phyloP scores from a whole-genome alignment of 129 eudicot genomes.

The Ambrosia trifida region DNA sequence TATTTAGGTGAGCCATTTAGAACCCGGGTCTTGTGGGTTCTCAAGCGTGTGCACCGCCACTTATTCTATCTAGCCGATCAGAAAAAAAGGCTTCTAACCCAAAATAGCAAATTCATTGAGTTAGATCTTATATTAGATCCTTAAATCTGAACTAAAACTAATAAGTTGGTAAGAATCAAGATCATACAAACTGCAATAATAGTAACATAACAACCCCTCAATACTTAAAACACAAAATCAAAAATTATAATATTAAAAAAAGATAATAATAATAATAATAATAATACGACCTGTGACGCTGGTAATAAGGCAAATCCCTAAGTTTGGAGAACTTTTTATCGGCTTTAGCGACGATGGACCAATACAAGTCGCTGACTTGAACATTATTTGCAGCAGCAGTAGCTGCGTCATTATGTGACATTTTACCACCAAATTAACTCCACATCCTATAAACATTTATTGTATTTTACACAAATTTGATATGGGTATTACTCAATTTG shows the following conservation, averaged over 20 bases:
- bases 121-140: constrained; percentile 7
- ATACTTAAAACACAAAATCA: background rate
- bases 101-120: background rate
- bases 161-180: background rate
- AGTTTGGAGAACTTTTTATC: constrained; percentile 79
- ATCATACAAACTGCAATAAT: background rate
- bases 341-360: constrained; percentile 72
- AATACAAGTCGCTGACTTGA: constrained; percentile 57
- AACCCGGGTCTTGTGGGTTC: too few species aligned
- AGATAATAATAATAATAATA: background rate
- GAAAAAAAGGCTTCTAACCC: too few species aligned
- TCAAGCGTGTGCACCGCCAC: too few species aligned
- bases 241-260: background rate
- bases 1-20: too few species aligned
- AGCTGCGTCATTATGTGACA: constrained; percentile 41
- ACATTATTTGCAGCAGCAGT: constrained; percentile 20
- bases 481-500: background rate
- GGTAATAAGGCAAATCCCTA: constrained; percentile 75
- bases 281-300: constrained; percentile 54
- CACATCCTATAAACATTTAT: background rate
- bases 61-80: too few species aligned
- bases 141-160: background rate
- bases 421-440: constrained; percentile 13
- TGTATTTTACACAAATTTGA: background rate
- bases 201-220: too few species aligned